Percentiles rank a stretch among this genome's conserved stretches.
Evolutionary conservation across 352 stramenopile species (phyloP).

Genomic region (Phytophthora meadii): DNA sequence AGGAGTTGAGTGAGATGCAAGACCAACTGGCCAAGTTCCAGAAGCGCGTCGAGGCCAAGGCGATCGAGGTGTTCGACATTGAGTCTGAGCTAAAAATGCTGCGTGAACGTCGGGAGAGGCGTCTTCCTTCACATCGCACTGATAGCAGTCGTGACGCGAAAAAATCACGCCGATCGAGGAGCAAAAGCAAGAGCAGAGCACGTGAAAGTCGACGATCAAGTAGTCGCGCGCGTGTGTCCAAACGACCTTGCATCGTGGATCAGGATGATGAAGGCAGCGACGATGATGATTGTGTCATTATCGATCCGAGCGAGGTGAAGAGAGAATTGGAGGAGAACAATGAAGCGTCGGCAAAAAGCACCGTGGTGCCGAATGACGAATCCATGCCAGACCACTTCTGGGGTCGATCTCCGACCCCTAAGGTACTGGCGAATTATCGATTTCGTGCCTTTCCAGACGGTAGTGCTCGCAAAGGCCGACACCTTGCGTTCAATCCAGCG

Average conservation of each 20-base stretch:
- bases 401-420: constrained; percentile 64
- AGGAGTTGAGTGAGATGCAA: constrained; percentile 51
- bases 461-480: constrained; percentile 70
- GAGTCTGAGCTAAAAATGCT: constrained; percentile 69
- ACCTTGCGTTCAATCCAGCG: constrained; percentile 81
- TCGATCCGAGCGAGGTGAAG: constrained; percentile 56
- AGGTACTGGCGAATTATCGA: constrained; percentile 74
- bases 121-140: constrained; percentile 25
- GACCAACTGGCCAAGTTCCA: constrained; percentile 44
- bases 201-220: constrained; percentile 39
- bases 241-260: constrained; percentile 70
- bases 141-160: constrained; percentile 17
- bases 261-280: constrained; percentile 68
- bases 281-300: constrained; percentile 61
- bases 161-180: constrained; percentile 30
- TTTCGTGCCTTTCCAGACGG: constrained; percentile 69
- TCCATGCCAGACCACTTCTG: constrained; percentile 80
- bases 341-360: constrained; percentile 9
- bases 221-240: constrained; percentile 47
- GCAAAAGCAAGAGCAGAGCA: constrained; percentile 22
- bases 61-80: constrained; percentile 73
- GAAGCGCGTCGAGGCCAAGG: constrained; percentile 55
- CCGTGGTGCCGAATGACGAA: constrained; percentile 45
- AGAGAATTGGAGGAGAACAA: constrained; percentile 30
- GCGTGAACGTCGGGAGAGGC: constrained; percentile 55